Base-by-base conservation (phyloP, 495 filamentous ascomycete species). In the Neurospora discreta region DNA sequence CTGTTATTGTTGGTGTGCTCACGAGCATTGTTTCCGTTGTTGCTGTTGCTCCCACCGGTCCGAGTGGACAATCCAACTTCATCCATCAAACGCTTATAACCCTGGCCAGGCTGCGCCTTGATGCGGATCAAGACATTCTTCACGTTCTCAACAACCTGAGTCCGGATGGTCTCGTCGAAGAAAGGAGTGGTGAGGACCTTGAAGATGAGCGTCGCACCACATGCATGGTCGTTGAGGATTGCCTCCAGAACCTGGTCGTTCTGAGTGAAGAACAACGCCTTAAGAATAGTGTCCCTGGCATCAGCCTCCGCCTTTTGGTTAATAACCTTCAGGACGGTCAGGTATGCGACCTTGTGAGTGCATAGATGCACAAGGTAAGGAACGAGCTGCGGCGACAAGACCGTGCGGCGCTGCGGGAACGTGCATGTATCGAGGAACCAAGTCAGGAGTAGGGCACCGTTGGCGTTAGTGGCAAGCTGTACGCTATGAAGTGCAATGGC, bases 391-490 rank as follows among this genome's bases (percentile, higher is more conserved):
- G 95, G 95, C 39, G 95, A 94, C 36, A 99, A 89, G 26, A 98
- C 95, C 18, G 92, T 95, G 71, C 96, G 92, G 71, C 95, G 91
- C 73, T 90, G 89, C 70, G 94, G 93, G 85, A 98, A 97, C 39
- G 90, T 98, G 86, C 95, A 99, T 3, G 96, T 99, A 79, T 99
- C 95, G 69, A 99, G 85, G 87, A 98, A 97, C 95, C 95, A 99
- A 38, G 95, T 99, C 68, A 99, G 85, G 42, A 99, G 83, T 68
- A 99, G 84, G 52, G 95, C 95, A 15, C 95, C 95, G 76, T 99
- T 99, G 39, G 94, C 91, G 79, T 98, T 98, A 33, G 96, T 98
- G 10, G 96, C 94, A 69, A 99, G 87, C 79, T 97, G 94, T 44
- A 98, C 95, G 74, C 95, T 97, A 82, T 98, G 95, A 58, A 98